Evolutionary conservation across 164 flowering plant species (phyloP).

Genomic region (Stephania cephalantha): DNA sequence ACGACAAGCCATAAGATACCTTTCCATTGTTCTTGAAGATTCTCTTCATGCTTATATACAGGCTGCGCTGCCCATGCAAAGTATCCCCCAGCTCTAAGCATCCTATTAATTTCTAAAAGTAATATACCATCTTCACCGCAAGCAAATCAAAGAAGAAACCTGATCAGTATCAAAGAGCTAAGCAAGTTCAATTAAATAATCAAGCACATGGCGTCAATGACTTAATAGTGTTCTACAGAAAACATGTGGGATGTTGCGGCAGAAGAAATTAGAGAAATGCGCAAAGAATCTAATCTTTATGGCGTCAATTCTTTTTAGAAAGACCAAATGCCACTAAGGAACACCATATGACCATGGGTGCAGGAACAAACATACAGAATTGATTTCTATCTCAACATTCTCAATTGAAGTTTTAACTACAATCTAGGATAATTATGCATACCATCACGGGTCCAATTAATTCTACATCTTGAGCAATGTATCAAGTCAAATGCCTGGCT

Average conservation of each 20-base stretch:
- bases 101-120: conserved; percentile 72
- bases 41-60: conserved; percentile 63
- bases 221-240: conserved; percentile 1
- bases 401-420: neutral
- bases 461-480: conserved; percentile 74
- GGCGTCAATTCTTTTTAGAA: neutral
- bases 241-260: neutral
- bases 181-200: conserved; percentile 2
- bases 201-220: conserved; percentile 4
- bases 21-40: conserved; percentile 69
- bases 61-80: conserved; percentile 90
- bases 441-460: conserved; percentile 85
- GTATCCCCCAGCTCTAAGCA: conserved; percentile 79
- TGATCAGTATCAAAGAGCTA: conserved; percentile 9
- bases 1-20: conserved; percentile 28
- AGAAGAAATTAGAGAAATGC: neutral
- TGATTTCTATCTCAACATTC: neutral
- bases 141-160: conserved; percentile 12
- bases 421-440: conserved; percentile 13
- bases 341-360: neutral
- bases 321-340: neutral
- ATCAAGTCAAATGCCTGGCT: conserved; percentile 82
- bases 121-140: conserved; percentile 60
- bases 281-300: neutral
- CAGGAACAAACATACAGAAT: neutral